phyloP scores from a whole-genome alignment of 768 basidiomycete species.

The Infundibulicybe gibba region DNA sequence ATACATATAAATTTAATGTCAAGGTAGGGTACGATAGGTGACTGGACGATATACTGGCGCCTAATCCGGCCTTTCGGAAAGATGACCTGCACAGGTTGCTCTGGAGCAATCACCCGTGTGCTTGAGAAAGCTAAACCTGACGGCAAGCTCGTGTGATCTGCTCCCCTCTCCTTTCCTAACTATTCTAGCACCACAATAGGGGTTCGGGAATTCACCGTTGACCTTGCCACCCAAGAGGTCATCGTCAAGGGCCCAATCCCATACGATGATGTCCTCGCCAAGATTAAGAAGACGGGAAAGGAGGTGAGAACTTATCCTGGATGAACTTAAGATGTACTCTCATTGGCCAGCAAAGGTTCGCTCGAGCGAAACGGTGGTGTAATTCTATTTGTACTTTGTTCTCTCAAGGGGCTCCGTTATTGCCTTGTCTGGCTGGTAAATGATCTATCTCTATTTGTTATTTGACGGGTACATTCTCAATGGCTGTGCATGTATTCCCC shows the following conservation, averaged over 20 bases:
- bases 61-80: slow-evolving; percentile 18
- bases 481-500: no score
- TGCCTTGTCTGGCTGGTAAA: no score
- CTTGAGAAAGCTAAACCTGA: slow-evolving; percentile 63
- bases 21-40: slow-evolving; percentile 45
- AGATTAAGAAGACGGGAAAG: slow-evolving; percentile 91
- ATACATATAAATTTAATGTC: slow-evolving; percentile 79
- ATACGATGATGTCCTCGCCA: slow-evolving; percentile 65
- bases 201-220: slow-evolving; percentile 55
- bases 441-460: no score
- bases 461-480: no score
- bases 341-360: slow-evolving; percentile 21
- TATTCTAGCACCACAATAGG: slow-evolving; percentile 3
- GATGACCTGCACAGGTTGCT: slow-evolving; percentile 91
- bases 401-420: no score
- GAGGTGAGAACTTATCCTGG: slow-evolving; percentile 47
- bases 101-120: slow-evolving; percentile 74
- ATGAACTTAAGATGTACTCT: neutral
- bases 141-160: slow-evolving; percentile 14
- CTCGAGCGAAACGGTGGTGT: slow-evolving; percentile 45
- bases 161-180: neutral
- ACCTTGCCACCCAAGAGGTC: slow-evolving; percentile 70
- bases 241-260: slow-evolving; percentile 54
- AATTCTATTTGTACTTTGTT: slow-evolving; percentile 3
- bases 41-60: neutral